Base-by-base conservation (phyloP, 2,329 filamentous ascomycete species). In the Calonectria fujianensis region DNA sequence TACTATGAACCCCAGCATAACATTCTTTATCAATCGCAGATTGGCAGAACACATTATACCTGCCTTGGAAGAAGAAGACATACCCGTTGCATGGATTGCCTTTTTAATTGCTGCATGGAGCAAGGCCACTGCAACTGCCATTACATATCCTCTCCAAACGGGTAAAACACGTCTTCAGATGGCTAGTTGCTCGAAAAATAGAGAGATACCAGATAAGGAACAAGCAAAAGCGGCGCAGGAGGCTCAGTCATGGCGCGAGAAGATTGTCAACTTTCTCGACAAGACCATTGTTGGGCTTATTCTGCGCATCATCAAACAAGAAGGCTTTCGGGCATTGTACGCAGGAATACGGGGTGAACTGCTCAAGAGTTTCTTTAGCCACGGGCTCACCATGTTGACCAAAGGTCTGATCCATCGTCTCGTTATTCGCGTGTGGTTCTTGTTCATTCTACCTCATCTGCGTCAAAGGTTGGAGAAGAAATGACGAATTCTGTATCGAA, bases 61-160 rank as follows among this genome's bases (percentile, higher is more conserved):
- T 83, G 50, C 89, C 10, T 86, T 88, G 1, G 88, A 87, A 78
- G 86, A 82, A 75, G 84, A 85, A 74, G 84, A 86, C 64, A 77
- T 86, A 31, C 84, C 84, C 3, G 78, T 85, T 8, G 84, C 84
- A 8, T 86, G 84, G 84, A 79, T 82, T 18, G 83, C 70, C 1
- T 91, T 91, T 75, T 75, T 90, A 14, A 82, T 90, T 41, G 95
- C 96, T 0, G 95, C 95, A 0, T 82, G 93, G 32, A 96, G 94
- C 84, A 98, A 98, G 85, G 93, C 93, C 0, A 86, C 93, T 31
- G 95, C 95, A 0, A 95, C 93, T 10, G 90, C 91, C 0, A 86
- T 96, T 72, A 98, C 94, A 0, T 98, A 98, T 82, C 96, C 96
- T 0, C 93, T 98, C 83, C 94, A 94, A 72, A 92, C 96, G 37